A percentile compares a stretch with the other conserved stretches of the same genome.
Evolutionary conservation across 805 yeast species (phyloP).

Genomic region (Saccharomycopsis oosterbeekiorum): DNA sequence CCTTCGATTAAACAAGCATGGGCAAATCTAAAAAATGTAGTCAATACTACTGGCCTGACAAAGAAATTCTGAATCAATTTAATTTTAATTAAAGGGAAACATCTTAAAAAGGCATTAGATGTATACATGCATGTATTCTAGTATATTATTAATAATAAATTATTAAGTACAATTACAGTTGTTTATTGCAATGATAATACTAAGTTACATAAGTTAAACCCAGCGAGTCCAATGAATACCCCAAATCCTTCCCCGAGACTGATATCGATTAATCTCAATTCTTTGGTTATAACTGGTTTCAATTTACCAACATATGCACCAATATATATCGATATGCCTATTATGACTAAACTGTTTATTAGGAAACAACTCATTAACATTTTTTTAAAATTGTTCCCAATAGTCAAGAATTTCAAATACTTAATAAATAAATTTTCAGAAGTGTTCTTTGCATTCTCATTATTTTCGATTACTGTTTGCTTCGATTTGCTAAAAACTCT

Average conservation of each 20-base stretch:
- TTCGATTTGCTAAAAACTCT: neutral
- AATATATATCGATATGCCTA: conserved; percentile 2
- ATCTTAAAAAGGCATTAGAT: neutral
- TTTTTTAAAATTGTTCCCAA: neutral
- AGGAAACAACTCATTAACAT: neutral
- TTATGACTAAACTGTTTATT: conserved; percentile 18
- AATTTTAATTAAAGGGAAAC: neutral
- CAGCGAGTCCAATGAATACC: conserved; percentile 1
- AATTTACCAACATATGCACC: conserved; percentile 2
- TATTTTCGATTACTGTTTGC: neutral
- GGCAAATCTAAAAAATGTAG: conserved; percentile 32
- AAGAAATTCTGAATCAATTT: neutral
- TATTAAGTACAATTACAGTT: neutral
- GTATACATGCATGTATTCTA: neutral
- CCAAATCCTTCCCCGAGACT: conserved; percentile 6
- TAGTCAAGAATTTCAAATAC: neutral
- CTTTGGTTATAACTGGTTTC: neutral
- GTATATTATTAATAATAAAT: neutral
- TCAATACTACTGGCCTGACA: neutral
- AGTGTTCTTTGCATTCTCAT: neutral
- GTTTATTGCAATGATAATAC: neutral
- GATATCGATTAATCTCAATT: conserved; percentile 1
- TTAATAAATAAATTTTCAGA: neutral
- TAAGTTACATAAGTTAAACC: neutral
- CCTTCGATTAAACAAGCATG: conserved; percentile 39